These are phyloP conservation scores for Rutstroemia sp. DNA, from an alignment of 2,329 filamentous ascomycete genomes.

Conservation along the genomic window DNA sequence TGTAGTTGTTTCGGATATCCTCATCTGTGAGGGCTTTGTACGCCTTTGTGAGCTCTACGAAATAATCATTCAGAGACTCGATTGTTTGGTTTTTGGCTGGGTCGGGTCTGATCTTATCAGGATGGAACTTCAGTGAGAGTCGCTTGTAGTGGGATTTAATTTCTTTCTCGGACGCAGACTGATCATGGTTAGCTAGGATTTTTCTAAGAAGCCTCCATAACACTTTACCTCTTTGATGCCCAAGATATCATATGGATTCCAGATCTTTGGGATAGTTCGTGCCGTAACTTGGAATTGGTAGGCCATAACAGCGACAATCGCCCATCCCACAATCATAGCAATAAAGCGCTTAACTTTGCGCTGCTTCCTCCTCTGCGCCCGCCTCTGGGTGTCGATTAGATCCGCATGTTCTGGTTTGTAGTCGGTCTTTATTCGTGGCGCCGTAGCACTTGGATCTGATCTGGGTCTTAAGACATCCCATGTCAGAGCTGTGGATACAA, in stretches of 20 bases:
- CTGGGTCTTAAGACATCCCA: slow-evolving; percentile 78
- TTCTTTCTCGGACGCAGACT: slow-evolving; percentile 78
- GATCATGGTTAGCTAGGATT: slow-evolving; percentile 18
- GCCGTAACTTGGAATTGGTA: slow-evolving; percentile 83
- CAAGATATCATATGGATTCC: slow-evolving; percentile 95
- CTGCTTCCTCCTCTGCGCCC: slow-evolving; percentile 83
- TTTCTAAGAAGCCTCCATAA: neutral
- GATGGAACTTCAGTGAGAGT: slow-evolving; percentile 80
- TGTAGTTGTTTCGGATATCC: slow-evolving; percentile 92
- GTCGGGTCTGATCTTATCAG: slow-evolving; percentile 85
- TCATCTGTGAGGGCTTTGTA: slow-evolving; percentile 98
- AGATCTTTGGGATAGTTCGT: slow-evolving; percentile 65
- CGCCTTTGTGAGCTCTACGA: slow-evolving; percentile 93
- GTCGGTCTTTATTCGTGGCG: slow-evolving; percentile 72
- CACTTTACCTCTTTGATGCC: slow-evolving; percentile 65
- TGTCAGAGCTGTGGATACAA: slow-evolving; percentile 85
- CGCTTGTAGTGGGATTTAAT: slow-evolving; percentile 90
- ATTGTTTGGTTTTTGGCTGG: slow-evolving; percentile 80
- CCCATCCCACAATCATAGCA: slow-evolving; percentile 70
- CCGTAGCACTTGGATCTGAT: slow-evolving; percentile 69
- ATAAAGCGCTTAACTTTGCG: slow-evolving; percentile 78
- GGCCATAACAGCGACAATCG: slow-evolving; percentile 78
- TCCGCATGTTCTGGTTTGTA: slow-evolving; percentile 79
- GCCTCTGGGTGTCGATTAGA: slow-evolving; percentile 73
- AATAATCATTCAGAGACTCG: slow-evolving; percentile 77